phyloP scores from a whole-genome alignment of 2,329 filamentous ascomycete species.

The Pyrenophora tritici-repentis region DNA sequence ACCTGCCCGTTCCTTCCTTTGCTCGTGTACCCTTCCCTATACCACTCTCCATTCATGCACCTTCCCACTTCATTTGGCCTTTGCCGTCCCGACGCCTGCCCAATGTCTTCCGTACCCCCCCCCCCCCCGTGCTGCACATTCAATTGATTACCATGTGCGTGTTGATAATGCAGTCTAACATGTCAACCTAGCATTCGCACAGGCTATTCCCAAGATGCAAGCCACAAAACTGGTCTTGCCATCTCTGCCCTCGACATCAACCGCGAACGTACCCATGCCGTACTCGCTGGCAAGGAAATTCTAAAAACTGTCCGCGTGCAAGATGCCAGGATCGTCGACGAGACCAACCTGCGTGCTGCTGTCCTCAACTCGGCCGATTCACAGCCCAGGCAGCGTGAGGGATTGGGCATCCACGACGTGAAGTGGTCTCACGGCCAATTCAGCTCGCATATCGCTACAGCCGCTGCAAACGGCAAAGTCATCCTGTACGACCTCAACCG shows the following conservation, averaged over 20 bases:
- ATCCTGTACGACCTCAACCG: constrained; percentile 68
- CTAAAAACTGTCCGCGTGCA: constrained; percentile 67
- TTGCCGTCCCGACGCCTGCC: too few relatives aligned
- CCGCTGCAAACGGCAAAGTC: constrained; percentile 68
- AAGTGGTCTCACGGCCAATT: constrained; percentile 69
- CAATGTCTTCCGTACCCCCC: too few relatives aligned
- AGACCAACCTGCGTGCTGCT: constrained; percentile 66
- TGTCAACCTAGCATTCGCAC: constrained; percentile 45
- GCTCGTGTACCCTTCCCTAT: too few relatives aligned
- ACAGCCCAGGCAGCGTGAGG: constrained; percentile 59
- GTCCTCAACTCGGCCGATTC: constrained; percentile 62
- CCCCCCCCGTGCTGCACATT: constrained; percentile 15
- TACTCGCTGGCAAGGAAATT: constrained; percentile 68
- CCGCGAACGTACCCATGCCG: constrained; percentile 64
- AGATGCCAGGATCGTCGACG: constrained; percentile 62
- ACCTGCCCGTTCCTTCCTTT: background rate
- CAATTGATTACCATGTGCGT: background rate
- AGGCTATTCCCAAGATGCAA: constrained; percentile 59
- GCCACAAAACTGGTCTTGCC: constrained; percentile 67
- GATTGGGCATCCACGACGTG: constrained; percentile 67
- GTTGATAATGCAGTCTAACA: too few relatives aligned
- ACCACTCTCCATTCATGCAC: background rate
- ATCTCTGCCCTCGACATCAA: constrained; percentile 68
- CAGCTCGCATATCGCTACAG: constrained; percentile 65
- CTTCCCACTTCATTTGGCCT: background rate